Percentiles rank a stretch among this genome's conserved stretches.
Conservation (phyloP, 2,329 filamentous ascomycete species). For the Pyrenophora seminiperda region DNA sequence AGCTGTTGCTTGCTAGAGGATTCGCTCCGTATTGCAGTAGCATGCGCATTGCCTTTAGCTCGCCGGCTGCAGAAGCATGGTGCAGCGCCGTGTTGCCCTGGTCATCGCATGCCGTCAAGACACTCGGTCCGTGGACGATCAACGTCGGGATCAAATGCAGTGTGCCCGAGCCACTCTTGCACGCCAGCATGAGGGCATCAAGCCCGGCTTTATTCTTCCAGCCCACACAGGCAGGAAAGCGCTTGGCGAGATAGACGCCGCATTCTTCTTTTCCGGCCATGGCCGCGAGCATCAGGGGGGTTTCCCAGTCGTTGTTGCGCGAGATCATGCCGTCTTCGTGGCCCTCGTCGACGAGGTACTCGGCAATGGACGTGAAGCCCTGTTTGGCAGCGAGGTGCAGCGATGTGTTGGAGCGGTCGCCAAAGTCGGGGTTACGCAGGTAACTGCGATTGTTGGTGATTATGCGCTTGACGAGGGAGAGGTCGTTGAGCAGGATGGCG, state of each 20-base stretch:
- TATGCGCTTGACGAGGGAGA: slow-evolving; percentile 75
- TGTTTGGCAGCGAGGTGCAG: slow-evolving; percentile 79
- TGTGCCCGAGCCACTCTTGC: slow-evolving; percentile 46
- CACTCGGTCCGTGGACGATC: slow-evolving; percentile 37
- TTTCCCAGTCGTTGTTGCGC: slow-evolving; percentile 79
- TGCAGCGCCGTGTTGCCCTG: slow-evolving; percentile 87
- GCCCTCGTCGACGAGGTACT: slow-evolving; percentile 71
- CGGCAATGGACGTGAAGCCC: slow-evolving; percentile 71
- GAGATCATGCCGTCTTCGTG: slow-evolving; percentile 77
- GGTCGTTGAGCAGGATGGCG: slow-evolving; percentile 77
- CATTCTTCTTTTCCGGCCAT: slow-evolving; percentile 71
- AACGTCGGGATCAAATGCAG: slow-evolving; percentile 52
- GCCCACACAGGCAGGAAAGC: slow-evolving; percentile 66
- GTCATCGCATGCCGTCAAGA: slow-evolving; percentile 57
- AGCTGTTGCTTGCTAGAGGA: slow-evolving; percentile 71
- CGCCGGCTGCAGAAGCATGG: slow-evolving; percentile 82
- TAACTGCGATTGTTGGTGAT: slow-evolving; percentile 71
- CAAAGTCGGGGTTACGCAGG: slow-evolving; percentile 79
- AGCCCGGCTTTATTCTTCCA: slow-evolving; percentile 70
- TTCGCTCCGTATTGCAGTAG: slow-evolving; percentile 80
- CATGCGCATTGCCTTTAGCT: slow-evolving; percentile 76
- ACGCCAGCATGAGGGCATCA: slow-evolving; percentile 62
- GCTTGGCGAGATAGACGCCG: slow-evolving; percentile 71
- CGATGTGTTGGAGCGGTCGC: slow-evolving; percentile 78
- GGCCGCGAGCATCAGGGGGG: slow-evolving; percentile 80